Conservation (phyloP, 225 moss, liverwort and hornwort species). For the Marchantia polymorpha region DNA sequence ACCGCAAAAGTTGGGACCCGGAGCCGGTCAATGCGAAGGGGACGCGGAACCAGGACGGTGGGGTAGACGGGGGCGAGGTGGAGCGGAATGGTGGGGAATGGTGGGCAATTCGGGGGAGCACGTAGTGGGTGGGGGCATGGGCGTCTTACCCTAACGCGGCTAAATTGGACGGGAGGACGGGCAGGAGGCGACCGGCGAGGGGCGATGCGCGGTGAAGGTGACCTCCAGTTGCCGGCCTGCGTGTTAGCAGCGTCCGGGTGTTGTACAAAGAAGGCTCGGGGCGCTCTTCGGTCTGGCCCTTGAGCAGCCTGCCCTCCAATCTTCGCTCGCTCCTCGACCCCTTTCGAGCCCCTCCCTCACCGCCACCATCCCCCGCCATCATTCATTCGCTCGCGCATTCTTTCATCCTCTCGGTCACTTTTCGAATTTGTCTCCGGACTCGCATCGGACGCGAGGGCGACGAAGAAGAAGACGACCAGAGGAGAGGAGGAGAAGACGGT, state of each 20-base stretch:
- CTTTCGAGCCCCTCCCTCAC: neutral
- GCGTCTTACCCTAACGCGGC: neutral
- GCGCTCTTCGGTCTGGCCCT: neutral
- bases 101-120: too few species aligned
- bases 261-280: neutral
- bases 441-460: too few species aligned
- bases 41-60: too few species aligned
- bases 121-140: neutral
- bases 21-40: too few species aligned
- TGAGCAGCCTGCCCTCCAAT: neutral
- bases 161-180: neutral
- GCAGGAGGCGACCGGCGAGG: neutral
- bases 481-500: neutral
- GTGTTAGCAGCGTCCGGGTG: neutral
- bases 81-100: too few species aligned
- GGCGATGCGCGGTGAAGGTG: neutral
- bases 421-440: too few species aligned
- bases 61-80: too few species aligned
- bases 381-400: neutral
- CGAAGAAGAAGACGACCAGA: too few species aligned
- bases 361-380: too few species aligned
- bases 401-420: neutral
- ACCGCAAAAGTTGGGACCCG: too few species aligned
- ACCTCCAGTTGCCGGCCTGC: slow-evolving; percentile 7
- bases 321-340: neutral